Percentiles rank a stretch among this genome's conserved stretches.
Conservation (phyloP, 169 alveolate genomes). For the Neospora caninum region DNA sequence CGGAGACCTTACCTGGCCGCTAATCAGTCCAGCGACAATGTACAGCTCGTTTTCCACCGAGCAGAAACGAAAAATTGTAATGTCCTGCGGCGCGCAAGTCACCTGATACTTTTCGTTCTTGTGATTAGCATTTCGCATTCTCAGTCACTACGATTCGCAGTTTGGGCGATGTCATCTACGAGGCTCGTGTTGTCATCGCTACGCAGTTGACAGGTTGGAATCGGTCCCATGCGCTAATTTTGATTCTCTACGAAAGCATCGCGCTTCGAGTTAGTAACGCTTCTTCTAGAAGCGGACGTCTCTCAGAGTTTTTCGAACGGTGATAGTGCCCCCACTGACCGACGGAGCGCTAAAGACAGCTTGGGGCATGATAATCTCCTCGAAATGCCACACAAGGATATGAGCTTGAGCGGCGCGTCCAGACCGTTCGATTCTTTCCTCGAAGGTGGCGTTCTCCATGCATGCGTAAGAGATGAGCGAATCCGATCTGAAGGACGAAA, state of each 20-base stretch:
- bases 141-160: no score
- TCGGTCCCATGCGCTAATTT: background rate
- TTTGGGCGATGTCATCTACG: no score
- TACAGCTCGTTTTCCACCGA: background rate
- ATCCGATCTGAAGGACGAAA: conserved; percentile 8
- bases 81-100: background rate
- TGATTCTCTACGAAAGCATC: background rate
- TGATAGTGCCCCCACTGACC: background rate
- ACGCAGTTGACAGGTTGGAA: background rate
- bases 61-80: background rate
- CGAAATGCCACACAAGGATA: conserved; percentile 53
- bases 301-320: background rate
- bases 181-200: no score
- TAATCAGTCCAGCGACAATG: conserved; percentile 56
- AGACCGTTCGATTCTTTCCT: conserved; percentile 49
- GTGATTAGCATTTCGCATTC: no score
- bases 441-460: conserved; percentile 50
- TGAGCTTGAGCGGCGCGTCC: conserved; percentile 10
- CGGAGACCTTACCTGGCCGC: conserved; percentile 43
- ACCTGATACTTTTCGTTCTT: no score
- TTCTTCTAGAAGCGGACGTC: background rate
- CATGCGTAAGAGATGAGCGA: conserved; percentile 40
- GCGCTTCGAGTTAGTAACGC: background rate
- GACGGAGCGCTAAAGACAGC: conserved; percentile 37
- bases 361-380: conserved; percentile 49